Percentiles rank a stretch among this genome's conserved stretches.
phyloP scores from a whole-genome alignment of 768 basidiomycete genomes.

The Mycena chlorophos region DNA sequence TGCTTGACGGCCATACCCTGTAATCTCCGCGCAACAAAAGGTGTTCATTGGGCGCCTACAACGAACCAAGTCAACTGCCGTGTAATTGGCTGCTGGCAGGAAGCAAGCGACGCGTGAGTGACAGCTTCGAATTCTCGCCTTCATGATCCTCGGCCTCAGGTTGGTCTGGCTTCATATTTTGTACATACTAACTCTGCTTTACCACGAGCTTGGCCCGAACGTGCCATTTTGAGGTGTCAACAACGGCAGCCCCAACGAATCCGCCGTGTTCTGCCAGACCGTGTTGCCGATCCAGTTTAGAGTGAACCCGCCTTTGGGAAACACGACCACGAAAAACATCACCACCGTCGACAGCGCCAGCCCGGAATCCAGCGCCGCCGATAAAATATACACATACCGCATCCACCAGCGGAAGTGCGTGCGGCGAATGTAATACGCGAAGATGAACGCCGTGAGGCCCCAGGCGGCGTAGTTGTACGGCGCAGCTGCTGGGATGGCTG shows the following conservation, averaged over 20 bases:
- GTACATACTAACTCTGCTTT: too few relatives aligned
- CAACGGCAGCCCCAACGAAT: constrained; percentile 59
- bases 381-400: constrained; percentile 88
- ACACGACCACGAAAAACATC: constrained; percentile 61
- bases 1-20: too few relatives aligned
- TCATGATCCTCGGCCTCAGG: too few relatives aligned
- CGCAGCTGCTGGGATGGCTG: constrained; percentile 76
- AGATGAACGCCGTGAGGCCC: constrained; percentile 77
- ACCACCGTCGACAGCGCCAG: constrained; percentile 55
- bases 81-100: too few relatives aligned
- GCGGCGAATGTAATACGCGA: constrained; percentile 81
- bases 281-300: constrained; percentile 83
- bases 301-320: constrained; percentile 58
- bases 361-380: constrained; percentile 68
- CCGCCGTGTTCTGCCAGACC: constrained; percentile 71
- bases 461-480: constrained; percentile 89
- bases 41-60: too few relatives aligned
- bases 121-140: too few relatives aligned
- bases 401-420: constrained; percentile 79
- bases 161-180: too few relatives aligned
- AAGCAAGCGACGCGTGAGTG: too few relatives aligned
- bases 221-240: constrained; percentile 11
- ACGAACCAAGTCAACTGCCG: too few relatives aligned
- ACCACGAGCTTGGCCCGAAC: constrained; percentile 17
- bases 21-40: too few relatives aligned